Evolutionary conservation across 495 filamentous ascomycete species (phyloP), one percentile per base, ranked within the genome.

Genomic region (Evernia prunastri): DNA sequence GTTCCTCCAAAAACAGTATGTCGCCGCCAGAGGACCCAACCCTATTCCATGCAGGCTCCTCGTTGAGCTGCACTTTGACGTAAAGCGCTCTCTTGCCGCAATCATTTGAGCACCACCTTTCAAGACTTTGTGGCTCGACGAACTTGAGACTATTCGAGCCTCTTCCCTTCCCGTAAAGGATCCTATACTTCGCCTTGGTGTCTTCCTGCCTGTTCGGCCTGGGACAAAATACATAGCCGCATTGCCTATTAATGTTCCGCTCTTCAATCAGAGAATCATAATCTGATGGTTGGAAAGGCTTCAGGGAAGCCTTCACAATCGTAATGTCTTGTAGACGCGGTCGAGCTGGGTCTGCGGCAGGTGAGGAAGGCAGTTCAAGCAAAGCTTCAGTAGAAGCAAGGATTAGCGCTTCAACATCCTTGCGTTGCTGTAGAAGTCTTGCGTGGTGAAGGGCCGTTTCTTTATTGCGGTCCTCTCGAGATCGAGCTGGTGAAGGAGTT

Each of bases 191-290:
- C 8, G 76, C 78, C 15, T 71, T 72, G 11, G 72, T 68, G 23
- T 78, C 65, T 63, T 81, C 70, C 58, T 78, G 81, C 43, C 75
- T 72, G 60, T 84, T 81, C 27, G 80, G 76, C 5, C 76, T 74
- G 4, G 84, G 79, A 73, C 94, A 97, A 15, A 97, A 79, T 0
- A 83, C 75, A 73, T 96, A 97, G 0, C 91, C 93, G 76, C 94
- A 98, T 4, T 80, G 77, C 17, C 81, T 79, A 54, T 88, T 83
- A 68, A 88, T 87, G 69, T 93, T 93, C 64, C 94, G 87, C 74
- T 98, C 94, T 60, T 87, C 82, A 66, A 96, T 84, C 20, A 97
- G 73, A 64, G 87, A 86, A 68, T 96, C 89, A 77, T 92, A 96
- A 74, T 98, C 93, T 23, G 79, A 73, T 2, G 92, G 90, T 65